Base-by-base conservation (phyloP, 2,329 filamentous ascomycete species). In the Pseudocercospora eumusae region DNA sequence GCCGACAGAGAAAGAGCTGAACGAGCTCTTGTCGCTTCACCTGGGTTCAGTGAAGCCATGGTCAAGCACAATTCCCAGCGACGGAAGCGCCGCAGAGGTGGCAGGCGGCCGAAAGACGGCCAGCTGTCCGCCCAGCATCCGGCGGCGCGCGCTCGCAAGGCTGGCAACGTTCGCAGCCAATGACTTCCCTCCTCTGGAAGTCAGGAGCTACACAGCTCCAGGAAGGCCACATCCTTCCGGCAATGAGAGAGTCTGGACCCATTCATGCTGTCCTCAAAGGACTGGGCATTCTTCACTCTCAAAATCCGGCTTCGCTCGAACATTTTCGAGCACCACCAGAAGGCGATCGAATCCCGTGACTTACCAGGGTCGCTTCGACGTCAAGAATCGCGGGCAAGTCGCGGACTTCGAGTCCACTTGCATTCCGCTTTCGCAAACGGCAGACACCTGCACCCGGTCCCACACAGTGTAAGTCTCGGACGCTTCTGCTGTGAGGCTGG, bases 271-370 rank as follows among this genome's bases (percentile, higher is more conserved):
- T 54, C n/a, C 31, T 25, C 28, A 21, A 31, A 54, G 52, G 52
- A 54, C 52, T 54, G 52, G 52, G 27, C 52, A 33, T 27, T 54
- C 15, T 54, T 28, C 18, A n/a, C 52, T 54, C 52, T 54, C 52
- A 40, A 54, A 36, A 18, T 18, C 9, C 52, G 28, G 31, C 52
- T 54, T 7, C 33, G 52, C 52, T 36, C 52, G 36, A 23, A 40
- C 33, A 54, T 21, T 13, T 21, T 40, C 27, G 28, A 33, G 52
- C 28, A 31, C 28, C 28, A 5, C 52, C 28, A 33, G 8, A 54
- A 54, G 28, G 52, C 52, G 31, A 40, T 40, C 28, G 21, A 33
- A 20, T 23, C 28, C 28, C 27, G 31, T 8, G 13, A 23, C 28
- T 10, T 28, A 9, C 18, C 18, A 40, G 52, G 40, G 52, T 23